A percentile compares a stretch with the other conserved stretches of the same genome.
Conservation (phyloP, 805 yeast species). For the Lachancea quebecensis region DNA sequence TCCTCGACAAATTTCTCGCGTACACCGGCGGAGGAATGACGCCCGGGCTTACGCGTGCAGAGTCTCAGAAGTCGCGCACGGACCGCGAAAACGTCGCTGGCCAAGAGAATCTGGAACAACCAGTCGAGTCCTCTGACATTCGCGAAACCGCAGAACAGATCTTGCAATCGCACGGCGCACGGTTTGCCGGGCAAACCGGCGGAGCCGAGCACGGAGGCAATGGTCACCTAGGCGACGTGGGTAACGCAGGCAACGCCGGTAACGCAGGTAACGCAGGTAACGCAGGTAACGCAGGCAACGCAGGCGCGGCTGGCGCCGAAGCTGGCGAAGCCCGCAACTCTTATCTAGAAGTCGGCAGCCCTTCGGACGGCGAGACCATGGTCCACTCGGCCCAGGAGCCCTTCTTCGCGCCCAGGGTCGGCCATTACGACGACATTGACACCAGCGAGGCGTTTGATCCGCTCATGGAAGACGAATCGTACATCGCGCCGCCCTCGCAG, state of each 20-base stretch:
- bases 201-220: slow-evolving; percentile 1
- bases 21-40: slow-evolving; percentile 30
- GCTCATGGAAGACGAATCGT: slow-evolving; percentile 19
- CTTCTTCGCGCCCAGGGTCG: slow-evolving; percentile 38
- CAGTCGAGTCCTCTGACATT: slow-evolving; percentile 41
- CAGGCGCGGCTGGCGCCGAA: slow-evolving; percentile 13
- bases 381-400: slow-evolving; percentile 16
- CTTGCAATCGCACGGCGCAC: slow-evolving; percentile 41
- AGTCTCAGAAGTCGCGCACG: slow-evolving; percentile 17
- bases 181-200: neutral
- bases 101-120: slow-evolving; percentile 24
- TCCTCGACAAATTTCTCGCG: slow-evolving; percentile 28
- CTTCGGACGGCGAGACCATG: slow-evolving; percentile 16
- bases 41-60: slow-evolving; percentile 30
- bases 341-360: slow-evolving; percentile 1
- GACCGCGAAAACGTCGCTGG: slow-evolving; percentile 32
- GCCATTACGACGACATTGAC: slow-evolving; percentile 32
- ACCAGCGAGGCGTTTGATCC: slow-evolving; percentile 34
- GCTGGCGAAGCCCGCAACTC: slow-evolving; percentile 8
- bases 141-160: slow-evolving; percentile 50
- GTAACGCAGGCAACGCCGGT: slow-evolving; percentile 5
- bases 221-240: neutral
- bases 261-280: neutral
- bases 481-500: slow-evolving; percentile 52
- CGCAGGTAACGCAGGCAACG: slow-evolving; percentile 2